These are phyloP conservation scores for Hammondia hammondi DNA, from an alignment of 169 alveolate species.

Conservation along the genomic window DNA sequence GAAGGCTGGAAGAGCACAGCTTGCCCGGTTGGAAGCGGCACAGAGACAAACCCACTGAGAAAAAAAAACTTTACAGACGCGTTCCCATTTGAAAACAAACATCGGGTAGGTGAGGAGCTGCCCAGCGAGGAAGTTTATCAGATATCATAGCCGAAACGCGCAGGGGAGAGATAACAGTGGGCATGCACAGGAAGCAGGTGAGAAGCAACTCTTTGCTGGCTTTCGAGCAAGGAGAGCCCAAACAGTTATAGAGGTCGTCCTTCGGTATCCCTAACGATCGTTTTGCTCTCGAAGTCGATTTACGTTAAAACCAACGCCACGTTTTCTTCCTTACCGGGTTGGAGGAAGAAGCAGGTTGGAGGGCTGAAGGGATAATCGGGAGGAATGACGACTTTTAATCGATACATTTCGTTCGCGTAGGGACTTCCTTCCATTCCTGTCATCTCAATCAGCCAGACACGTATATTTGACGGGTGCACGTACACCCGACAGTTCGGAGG, in stretches of 20 bases:
- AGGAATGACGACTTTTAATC: constrained; percentile 83
- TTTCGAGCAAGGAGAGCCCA: not conserved
- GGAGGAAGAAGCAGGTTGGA: constrained; percentile 83
- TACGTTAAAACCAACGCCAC: not conserved
- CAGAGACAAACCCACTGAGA: not conserved
- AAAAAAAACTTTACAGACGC: not conserved
- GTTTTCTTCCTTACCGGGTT: constrained; percentile 72
- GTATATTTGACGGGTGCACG: constrained; percentile 81
- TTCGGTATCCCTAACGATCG: not conserved
- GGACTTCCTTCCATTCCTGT: constrained; percentile 82
- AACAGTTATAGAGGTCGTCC: not conserved
- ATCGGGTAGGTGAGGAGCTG: too few species aligned
- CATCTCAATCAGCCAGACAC: constrained; percentile 83
- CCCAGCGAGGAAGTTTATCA: too few species aligned
- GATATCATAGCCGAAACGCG: too few species aligned
- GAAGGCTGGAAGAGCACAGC: too few species aligned
- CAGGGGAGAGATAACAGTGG: too few species aligned
- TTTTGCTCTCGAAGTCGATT: not conserved
- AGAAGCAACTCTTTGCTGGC: not conserved
- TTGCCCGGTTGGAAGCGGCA: too few species aligned
- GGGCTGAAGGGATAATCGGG: constrained; percentile 87
- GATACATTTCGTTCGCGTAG: constrained; percentile 82
- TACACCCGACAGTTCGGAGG: constrained; percentile 83
- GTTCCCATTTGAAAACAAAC: too few species aligned
- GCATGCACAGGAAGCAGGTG: not conserved